Evolutionary conservation across 306 rosid species (phyloP).

Genomic region (Trichosanthes cucumerina): DNA sequence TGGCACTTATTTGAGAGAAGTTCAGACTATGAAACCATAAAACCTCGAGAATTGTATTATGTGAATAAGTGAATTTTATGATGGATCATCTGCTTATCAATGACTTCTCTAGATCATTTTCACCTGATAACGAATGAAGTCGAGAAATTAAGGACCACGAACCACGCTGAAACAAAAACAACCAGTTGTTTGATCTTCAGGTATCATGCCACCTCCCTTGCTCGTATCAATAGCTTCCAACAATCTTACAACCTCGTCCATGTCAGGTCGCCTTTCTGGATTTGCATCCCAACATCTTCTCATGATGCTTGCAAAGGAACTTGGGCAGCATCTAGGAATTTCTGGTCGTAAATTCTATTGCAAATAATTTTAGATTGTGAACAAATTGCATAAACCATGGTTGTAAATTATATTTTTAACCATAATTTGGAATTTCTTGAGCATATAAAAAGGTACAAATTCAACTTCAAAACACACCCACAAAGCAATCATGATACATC

Average conservation of each 20-base stretch:
- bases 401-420: too few species aligned
- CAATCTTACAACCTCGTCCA: conserved; percentile 68
- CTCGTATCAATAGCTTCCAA: conserved; percentile 71
- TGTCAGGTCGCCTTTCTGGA: conserved; percentile 67
- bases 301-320: conserved; percentile 44
- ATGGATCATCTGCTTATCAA: neutral
- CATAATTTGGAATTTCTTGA: too few species aligned
- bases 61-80: neutral
- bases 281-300: conserved; percentile 70
- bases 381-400: neutral
- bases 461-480: neutral
- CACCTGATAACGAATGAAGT: neutral
- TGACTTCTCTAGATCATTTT: neutral
- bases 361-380: neutral
- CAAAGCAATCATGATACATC: neutral
- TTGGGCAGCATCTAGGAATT: conserved; percentile 73
- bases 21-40: neutral
- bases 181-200: conserved; percentile 41
- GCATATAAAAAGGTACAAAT: neutral
- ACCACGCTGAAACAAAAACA: conserved; percentile 53
- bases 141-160: conserved; percentile 49
- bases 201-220: conserved; percentile 91
- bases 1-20: neutral
- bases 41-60: neutral
- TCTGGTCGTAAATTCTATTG: conserved; percentile 72